Evolutionary conservation across 768 basidiomycete species (phyloP).

Genomic region (Cystobasidium tubakii): DNA sequence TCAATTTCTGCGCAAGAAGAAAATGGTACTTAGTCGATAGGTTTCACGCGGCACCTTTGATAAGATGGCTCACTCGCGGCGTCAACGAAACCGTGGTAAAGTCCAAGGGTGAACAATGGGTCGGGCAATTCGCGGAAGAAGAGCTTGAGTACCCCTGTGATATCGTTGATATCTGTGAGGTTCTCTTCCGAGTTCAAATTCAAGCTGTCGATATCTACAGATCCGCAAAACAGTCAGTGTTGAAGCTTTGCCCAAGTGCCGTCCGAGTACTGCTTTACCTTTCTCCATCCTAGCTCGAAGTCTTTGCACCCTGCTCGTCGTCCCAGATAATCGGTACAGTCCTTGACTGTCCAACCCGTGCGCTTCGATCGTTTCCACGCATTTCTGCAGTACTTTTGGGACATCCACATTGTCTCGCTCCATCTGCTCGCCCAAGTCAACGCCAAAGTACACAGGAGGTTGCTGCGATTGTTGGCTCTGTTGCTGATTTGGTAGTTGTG

Average conservation of each 20-base stretch:
- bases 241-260: not conserved
- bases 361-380: conserved; percentile 84
- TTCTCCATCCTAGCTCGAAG: conserved; percentile 78
- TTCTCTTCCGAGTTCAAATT: conserved; percentile 84
- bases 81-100: conserved; percentile 90
- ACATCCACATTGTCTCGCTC: conserved; percentile 81
- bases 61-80: conserved; percentile 69
- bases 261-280: conserved; percentile 54
- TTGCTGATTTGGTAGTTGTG: not conserved
- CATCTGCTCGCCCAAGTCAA: conserved; percentile 90
- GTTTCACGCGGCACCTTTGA: conserved; percentile 33
- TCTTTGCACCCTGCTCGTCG: conserved; percentile 73
- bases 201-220: conserved; percentile 71
- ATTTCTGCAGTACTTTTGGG: conserved; percentile 78
- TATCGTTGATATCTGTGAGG: conserved; percentile 89
- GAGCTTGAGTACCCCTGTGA: conserved; percentile 86
- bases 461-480: conserved; percentile 45
- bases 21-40: not conserved
- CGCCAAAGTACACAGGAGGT: conserved; percentile 59
- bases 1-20: conserved; percentile 68
- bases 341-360: conserved; percentile 77
- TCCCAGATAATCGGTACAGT: conserved; percentile 89
- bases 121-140: conserved; percentile 96
- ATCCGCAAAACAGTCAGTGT: not conserved
- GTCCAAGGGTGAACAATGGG: conserved; percentile 71